A percentile compares a stretch with the other conserved stretches of the same genome.
Evolutionary conservation across 2,329 filamentous ascomycete genomes (phyloP).

Genomic region (Pseudodiploospora longispora): DNA sequence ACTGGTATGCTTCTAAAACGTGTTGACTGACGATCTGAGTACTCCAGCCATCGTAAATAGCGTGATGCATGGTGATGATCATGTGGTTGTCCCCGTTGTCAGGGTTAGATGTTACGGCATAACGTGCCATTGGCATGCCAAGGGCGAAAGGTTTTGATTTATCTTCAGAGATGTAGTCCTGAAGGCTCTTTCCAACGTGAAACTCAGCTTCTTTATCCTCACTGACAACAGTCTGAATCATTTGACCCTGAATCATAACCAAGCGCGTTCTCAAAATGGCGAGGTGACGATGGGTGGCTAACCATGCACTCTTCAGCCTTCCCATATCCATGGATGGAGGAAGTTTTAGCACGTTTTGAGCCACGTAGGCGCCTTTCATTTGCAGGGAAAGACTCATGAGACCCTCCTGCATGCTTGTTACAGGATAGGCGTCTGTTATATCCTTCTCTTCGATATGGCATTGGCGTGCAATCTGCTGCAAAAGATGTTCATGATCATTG

Average conservation of each 20-base stretch:
- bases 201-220: background rate
- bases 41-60: conserved; percentile 7
- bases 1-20: background rate
- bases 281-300: background rate
- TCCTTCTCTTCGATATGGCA: background rate
- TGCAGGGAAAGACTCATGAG: conserved; percentile 3
- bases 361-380: background rate
- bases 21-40: background rate
- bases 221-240: conserved; percentile 24
- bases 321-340: background rate
- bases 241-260: background rate
- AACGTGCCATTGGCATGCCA: background rate
- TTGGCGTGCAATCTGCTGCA: background rate
- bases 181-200: background rate
- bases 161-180: background rate
- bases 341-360: background rate
- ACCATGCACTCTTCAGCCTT: conserved; percentile 1
- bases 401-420: conserved; percentile 2
- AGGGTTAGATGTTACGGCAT: background rate
- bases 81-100: background rate
- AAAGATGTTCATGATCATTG: no score
- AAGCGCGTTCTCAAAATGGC: conserved; percentile 1
- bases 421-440: conserved; percentile 1
- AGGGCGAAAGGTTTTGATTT: background rate
- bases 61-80: conserved; percentile 3